These are phyloP conservation scores for Kluyveromyces sp. DNA, from an alignment of 1,139 yeast species.

Conservation along the genomic window DNA sequence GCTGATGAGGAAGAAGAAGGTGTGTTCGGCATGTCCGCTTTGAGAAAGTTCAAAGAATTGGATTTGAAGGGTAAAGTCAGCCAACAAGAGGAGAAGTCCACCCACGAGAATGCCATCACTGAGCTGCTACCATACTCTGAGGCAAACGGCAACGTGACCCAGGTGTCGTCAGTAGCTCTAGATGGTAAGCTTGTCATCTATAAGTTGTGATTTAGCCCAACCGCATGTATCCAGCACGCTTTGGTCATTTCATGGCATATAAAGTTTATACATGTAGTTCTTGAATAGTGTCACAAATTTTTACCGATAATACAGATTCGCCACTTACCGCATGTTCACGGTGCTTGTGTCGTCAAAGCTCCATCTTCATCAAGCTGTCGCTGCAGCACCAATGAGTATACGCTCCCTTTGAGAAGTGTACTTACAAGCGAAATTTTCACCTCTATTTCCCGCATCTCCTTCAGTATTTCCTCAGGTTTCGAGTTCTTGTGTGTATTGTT, in stretches of 20 bases:
- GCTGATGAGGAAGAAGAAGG: slow-evolving; percentile 54
- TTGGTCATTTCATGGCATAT: too few species aligned
- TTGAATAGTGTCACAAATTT: background rate
- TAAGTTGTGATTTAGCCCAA: slow-evolving; percentile 12
- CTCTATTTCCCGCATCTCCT: slow-evolving; percentile 47
- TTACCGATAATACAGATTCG: background rate
- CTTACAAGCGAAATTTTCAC: slow-evolving; percentile 58
- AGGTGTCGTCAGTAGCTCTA: slow-evolving; percentile 68
- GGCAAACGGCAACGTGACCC: slow-evolving; percentile 38
- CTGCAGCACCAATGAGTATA: slow-evolving; percentile 49
- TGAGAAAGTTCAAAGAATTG: slow-evolving; percentile 91
- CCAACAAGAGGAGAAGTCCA: slow-evolving; percentile 54
- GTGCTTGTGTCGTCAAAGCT: background rate
- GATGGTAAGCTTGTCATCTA: slow-evolving; percentile 87
- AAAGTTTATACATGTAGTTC: slow-evolving; percentile 1
- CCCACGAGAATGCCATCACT: slow-evolving; percentile 88
- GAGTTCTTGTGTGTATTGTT: slow-evolving; percentile 14
- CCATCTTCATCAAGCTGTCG: slow-evolving; percentile 13
- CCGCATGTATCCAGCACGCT: too few species aligned
- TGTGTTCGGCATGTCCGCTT: slow-evolving; percentile 65
- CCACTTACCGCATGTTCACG: background rate
- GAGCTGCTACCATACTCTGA: slow-evolving; percentile 44
- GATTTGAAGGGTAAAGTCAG: slow-evolving; percentile 84
- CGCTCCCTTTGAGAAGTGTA: slow-evolving; percentile 63
- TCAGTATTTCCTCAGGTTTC: slow-evolving; percentile 29